phyloP scores from a whole-genome alignment of 257 asterid species.

The Paulownia fortunei region DNA sequence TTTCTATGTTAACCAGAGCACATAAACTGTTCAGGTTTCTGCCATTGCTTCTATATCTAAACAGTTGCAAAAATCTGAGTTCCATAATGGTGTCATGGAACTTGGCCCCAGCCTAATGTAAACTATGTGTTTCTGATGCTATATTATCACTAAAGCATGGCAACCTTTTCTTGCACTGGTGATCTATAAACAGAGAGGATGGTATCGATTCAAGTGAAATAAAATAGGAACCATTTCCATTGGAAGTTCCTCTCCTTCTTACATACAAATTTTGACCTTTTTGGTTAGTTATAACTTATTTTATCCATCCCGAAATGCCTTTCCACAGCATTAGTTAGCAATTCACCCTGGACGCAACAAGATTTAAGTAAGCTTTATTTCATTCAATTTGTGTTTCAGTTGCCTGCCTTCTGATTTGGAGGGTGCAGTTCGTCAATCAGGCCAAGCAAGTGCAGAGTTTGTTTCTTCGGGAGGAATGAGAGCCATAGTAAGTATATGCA shows the following conservation, averaged over 20 bases:
- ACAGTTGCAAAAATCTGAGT: background rate
- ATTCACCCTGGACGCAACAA: background rate
- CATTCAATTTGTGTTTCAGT: slow-evolving; percentile 53
- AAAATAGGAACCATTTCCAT: background rate
- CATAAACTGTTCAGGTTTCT: too few species aligned
- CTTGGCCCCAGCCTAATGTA: background rate
- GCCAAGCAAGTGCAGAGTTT: slow-evolving; percentile 83
- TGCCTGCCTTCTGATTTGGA: slow-evolving; percentile 93
- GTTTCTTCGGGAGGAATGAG: slow-evolving; percentile 87
- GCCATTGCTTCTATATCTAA: too few species aligned
- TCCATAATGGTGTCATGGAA: background rate
- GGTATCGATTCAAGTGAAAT: background rate
- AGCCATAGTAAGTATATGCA: slow-evolving; percentile 69
- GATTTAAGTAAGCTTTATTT: background rate
- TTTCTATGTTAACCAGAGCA: too few species aligned
- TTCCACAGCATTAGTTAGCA: background rate
- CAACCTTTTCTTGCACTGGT: background rate
- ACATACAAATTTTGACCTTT: background rate
- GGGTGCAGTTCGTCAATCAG: slow-evolving; percentile 93
- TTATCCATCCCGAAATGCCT: background rate
- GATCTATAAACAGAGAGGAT: background rate
- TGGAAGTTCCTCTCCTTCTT: background rate
- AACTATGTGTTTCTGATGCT: background rate
- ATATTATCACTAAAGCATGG: slow-evolving; percentile 1
- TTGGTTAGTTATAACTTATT: background rate